Percentiles rank a stretch among this genome's conserved stretches.
Conservation (phyloP, 2,329 filamentous ascomycete genomes). For the Xylariales sp. region DNA sequence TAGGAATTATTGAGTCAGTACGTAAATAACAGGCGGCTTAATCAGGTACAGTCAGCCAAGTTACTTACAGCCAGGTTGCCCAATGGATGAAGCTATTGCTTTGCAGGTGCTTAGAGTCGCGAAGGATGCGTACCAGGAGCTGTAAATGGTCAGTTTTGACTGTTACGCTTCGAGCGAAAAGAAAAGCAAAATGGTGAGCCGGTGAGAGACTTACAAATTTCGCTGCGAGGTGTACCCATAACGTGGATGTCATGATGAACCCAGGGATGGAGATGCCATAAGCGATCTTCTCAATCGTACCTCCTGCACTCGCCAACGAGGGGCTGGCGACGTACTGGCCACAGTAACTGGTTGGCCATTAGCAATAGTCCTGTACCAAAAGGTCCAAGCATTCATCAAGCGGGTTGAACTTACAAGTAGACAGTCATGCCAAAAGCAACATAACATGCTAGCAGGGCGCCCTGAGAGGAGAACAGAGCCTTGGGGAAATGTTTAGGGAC, state of each 20-base stretch:
- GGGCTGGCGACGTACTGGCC: slow-evolving; percentile 6
- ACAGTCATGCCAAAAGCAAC: slow-evolving; percentile 12
- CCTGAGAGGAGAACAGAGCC: slow-evolving; percentile 14
- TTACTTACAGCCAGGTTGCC: slow-evolving; percentile 6
- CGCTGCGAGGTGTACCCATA: slow-evolving; percentile 15
- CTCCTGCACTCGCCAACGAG: slow-evolving; percentile 13
- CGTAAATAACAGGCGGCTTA: too few species aligned
- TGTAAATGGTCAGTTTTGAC: too few species aligned
- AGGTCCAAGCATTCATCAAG: too few species aligned
- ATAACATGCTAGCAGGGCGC: slow-evolving; percentile 10
- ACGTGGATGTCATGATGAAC: slow-evolving; percentile 15
- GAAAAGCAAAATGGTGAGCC: neutral
- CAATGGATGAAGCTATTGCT: slow-evolving; percentile 3
- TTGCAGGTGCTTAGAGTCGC: slow-evolving; percentile 4
- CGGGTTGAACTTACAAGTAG: slow-evolving; percentile 16
- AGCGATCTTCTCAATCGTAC: slow-evolving; percentile 15
- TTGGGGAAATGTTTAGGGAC: slow-evolving; percentile 11
- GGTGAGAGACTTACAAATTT: slow-evolving; percentile 13
- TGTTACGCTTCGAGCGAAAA: neutral
- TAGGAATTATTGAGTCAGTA: slow-evolving; percentile 1
- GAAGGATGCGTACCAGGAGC: slow-evolving; percentile 5
- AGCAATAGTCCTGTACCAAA: too few species aligned
- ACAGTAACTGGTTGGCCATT: neutral
- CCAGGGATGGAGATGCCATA: slow-evolving; percentile 14
- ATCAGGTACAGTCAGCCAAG: neutral